Conservation (phyloP, 805 yeast genomes). For the Monosporozyma aerobia region DNA sequence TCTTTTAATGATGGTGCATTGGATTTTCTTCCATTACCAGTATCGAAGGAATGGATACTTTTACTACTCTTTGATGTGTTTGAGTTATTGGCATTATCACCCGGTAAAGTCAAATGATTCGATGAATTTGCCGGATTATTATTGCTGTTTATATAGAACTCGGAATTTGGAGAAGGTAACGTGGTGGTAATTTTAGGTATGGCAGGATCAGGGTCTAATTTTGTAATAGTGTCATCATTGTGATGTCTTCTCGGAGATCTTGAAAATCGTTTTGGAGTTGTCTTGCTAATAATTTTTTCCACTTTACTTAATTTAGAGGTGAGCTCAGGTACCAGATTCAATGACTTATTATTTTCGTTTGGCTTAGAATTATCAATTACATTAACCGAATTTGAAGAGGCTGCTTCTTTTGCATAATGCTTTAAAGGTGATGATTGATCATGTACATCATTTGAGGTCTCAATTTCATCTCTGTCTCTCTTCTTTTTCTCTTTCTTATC, state of each 20-base stretch:
- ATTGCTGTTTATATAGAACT: background rate
- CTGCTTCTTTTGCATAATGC: background rate
- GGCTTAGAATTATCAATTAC: background rate
- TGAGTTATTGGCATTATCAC: background rate
- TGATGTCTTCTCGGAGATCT: constrained; percentile 10
- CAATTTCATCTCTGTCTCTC: background rate
- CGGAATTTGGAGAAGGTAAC: background rate
- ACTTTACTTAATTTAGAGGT: constrained; percentile 11
- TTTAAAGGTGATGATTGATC: background rate
- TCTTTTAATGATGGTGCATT: background rate
- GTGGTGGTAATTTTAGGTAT: background rate
- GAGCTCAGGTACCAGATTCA: background rate
- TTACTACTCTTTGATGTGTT: background rate
- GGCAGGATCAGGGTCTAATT: background rate
- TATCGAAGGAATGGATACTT: background rate
- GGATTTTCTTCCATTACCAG: background rate
- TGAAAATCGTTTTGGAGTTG: constrained; percentile 14
- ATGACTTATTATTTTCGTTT: background rate
- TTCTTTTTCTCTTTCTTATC: background rate
- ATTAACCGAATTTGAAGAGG: background rate
- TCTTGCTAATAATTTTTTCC: constrained; percentile 15
- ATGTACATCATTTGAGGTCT: background rate
- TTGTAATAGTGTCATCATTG: background rate
- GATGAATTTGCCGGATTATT: background rate
- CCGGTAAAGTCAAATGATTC: background rate